phyloP scores from a whole-genome alignment of 2,329 filamentous ascomycete species.

The Fusarium penzigii region DNA sequence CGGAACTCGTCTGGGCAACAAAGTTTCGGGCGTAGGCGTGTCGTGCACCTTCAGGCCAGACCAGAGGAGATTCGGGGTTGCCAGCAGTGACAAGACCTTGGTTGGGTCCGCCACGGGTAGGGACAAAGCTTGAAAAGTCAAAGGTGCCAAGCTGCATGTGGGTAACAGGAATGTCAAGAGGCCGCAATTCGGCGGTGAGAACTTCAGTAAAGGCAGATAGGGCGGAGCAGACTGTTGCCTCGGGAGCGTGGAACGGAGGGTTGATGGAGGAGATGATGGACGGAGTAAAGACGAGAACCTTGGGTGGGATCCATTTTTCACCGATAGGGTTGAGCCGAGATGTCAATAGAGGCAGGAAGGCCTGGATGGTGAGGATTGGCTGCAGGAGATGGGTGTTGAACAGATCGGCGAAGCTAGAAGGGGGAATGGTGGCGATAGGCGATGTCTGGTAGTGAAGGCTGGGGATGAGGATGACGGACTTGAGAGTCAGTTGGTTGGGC shows the following conservation, averaged over 20 bases:
- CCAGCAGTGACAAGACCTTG: constrained; percentile 45
- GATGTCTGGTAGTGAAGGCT: constrained; percentile 78
- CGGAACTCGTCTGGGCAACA: constrained; percentile 54
- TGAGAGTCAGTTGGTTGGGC: constrained; percentile 73
- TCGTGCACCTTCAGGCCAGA: constrained; percentile 64
- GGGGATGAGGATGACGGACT: constrained; percentile 81
- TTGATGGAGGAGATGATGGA: constrained; percentile 78
- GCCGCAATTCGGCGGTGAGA: constrained; percentile 74
- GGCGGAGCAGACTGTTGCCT: constrained; percentile 82
- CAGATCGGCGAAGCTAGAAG: constrained; percentile 82
- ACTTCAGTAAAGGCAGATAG: constrained; percentile 85
- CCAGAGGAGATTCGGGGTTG: constrained; percentile 49
- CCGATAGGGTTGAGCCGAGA: constrained; percentile 56
- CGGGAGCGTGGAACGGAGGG: constrained; percentile 80
- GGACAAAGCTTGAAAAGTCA: constrained; percentile 71
- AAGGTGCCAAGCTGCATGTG: constrained; percentile 92
- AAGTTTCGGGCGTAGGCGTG: constrained; percentile 65
- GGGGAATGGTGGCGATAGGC: constrained; percentile 81
- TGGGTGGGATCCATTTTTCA: constrained; percentile 57
- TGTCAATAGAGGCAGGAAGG: constrained; percentile 80
- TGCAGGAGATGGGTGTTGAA: constrained; percentile 91
- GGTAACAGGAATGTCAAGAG: constrained; percentile 75
- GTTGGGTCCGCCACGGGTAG: constrained; percentile 38
- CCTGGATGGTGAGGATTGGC: constrained; percentile 84
- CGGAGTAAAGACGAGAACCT: constrained; percentile 76